Evolutionary conservation across 2,329 filamentous ascomycete species (phyloP).

Genomic region (Chaetothyriales sp.): DNA sequence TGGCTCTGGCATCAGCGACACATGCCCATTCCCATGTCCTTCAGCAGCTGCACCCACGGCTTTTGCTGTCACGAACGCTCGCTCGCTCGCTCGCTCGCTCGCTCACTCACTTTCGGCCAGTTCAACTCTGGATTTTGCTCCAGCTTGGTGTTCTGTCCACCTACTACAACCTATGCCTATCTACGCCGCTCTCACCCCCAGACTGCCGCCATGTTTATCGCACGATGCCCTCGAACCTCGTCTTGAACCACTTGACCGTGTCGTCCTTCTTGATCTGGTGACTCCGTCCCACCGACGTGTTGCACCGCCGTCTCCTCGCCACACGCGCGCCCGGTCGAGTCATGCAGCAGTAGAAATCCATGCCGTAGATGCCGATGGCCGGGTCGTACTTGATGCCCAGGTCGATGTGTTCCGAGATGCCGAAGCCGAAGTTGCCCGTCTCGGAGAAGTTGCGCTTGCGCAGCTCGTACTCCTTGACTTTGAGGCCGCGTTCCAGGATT

Average conservation of each 20-base stretch:
- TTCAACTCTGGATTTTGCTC: not conserved
- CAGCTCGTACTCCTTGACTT: constrained; percentile 99
- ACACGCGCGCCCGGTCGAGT: constrained; percentile 97
- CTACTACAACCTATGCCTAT: not conserved
- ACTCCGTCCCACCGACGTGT: constrained; percentile 69
- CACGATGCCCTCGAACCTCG: constrained; percentile 95
- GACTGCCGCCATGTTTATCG: constrained; percentile 49
- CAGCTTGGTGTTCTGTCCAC: not conserved
- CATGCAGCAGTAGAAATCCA: constrained; percentile 99
- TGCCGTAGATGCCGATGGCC: constrained; percentile 96
- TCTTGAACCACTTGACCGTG: constrained; percentile 97
- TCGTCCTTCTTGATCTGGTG: constrained; percentile 92
- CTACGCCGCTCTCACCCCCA: not conserved
- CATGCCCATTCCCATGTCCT: not conserved
- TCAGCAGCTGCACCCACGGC: too few species aligned
- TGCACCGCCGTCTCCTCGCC: constrained; percentile 80
- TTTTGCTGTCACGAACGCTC: too few species aligned
- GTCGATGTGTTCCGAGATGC: constrained; percentile 99
- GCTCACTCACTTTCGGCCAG: not conserved
- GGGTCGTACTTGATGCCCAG: constrained; percentile 99
- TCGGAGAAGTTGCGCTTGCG: constrained; percentile 99
- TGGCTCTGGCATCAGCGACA: not conserved
- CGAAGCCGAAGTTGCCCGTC: constrained; percentile 99
- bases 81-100: not conserved
- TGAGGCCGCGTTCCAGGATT: constrained; percentile 99